Evolutionary conservation across 2,329 filamentous ascomycete species (phyloP).

Genomic region (Torrubiellomyces zombiae): DNA sequence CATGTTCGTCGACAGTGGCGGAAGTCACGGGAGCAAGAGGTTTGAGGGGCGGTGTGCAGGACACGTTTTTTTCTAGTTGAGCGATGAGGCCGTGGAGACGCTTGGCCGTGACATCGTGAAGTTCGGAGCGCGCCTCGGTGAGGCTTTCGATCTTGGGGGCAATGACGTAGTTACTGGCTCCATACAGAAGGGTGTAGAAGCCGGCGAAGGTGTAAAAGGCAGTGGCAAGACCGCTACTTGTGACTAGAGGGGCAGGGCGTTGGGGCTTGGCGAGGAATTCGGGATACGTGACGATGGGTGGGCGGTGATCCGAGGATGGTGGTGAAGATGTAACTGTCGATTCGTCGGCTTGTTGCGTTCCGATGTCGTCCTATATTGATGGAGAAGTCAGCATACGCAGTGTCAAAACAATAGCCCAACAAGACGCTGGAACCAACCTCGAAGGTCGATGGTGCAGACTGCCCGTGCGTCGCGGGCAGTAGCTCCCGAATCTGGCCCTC

Average conservation of each 20-base stretch:
- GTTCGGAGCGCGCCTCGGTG: slow-evolving; percentile 33
- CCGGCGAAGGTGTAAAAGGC: slow-evolving; percentile 41
- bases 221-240: slow-evolving; percentile 38
- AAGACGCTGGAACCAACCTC: too few species aligned
- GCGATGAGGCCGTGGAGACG: slow-evolving; percentile 29
- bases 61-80: slow-evolving; percentile 40
- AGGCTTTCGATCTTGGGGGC: slow-evolving; percentile 41
- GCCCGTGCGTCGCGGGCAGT: too few species aligned
- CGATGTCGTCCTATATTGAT: too few species aligned
- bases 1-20: slow-evolving; percentile 32
- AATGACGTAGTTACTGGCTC: slow-evolving; percentile 51
- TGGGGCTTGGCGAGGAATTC: slow-evolving; percentile 46
- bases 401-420: too few species aligned
- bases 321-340: slow-evolving; percentile 10
- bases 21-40: slow-evolving; percentile 7
- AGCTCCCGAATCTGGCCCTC: slow-evolving; percentile 52
- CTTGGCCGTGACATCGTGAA: slow-evolving; percentile 29
- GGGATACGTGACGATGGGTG: slow-evolving; percentile 52
- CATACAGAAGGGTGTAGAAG: slow-evolving; percentile 50
- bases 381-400: too few species aligned
- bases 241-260: slow-evolving; percentile 44
- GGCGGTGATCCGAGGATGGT: too few species aligned
- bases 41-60: slow-evolving; percentile 33
- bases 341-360: slow-evolving; percentile 3
- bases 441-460: too few species aligned